Percentiles rank a stretch among this genome's conserved stretches.
Evolutionary conservation across 2,329 filamentous ascomycete species (phyloP).

Genomic region (Neoarthrinium moseri): DNA sequence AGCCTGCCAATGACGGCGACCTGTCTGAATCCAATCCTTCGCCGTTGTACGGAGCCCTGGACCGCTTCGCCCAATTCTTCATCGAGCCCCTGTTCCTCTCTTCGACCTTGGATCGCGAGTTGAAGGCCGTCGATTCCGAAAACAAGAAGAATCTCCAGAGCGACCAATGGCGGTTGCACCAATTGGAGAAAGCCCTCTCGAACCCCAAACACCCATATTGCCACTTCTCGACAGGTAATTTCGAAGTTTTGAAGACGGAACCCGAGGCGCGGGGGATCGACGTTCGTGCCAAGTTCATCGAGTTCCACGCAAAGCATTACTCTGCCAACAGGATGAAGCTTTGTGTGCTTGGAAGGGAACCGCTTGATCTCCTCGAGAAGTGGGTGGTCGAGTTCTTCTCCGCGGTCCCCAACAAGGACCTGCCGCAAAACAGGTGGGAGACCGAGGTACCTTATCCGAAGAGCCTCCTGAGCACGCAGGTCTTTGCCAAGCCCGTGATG

Average conservation of each 20-base stretch:
- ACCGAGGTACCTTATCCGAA: conserved; percentile 48
- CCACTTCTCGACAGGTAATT: conserved; percentile 88
- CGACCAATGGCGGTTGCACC: conserved; percentile 83
- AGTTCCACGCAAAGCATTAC: conserved; percentile 86
- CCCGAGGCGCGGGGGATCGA: conserved; percentile 79
- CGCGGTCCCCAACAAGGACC: conserved; percentile 75
- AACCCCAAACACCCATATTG: conserved; percentile 86
- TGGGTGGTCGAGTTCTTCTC: conserved; percentile 87
- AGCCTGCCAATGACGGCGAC: conserved; percentile 61
- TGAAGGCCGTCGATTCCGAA: conserved; percentile 88
- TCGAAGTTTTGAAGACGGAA: conserved; percentile 79
- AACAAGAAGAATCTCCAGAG: conserved; percentile 97
- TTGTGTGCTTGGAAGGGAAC: conserved; percentile 79
- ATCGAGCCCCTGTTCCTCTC: conserved; percentile 83
- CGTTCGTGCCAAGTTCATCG: conserved; percentile 87
- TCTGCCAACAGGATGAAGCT: conserved; percentile 94
- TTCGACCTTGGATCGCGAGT: conserved; percentile 81
- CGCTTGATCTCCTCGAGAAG: conserved; percentile 75
- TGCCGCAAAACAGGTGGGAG: conserved; percentile 59
- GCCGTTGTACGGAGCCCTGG: conserved; percentile 74
- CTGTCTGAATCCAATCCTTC: conserved; percentile 56
- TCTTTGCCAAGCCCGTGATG: conserved; percentile 90
- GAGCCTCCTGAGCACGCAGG: conserved; percentile 60
- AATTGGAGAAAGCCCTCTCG: conserved; percentile 84
- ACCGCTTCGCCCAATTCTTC: conserved; percentile 94